Evolutionary conservation across 1,139 yeast species (phyloP).

Genomic region (Magnusiomyces paraingens): DNA sequence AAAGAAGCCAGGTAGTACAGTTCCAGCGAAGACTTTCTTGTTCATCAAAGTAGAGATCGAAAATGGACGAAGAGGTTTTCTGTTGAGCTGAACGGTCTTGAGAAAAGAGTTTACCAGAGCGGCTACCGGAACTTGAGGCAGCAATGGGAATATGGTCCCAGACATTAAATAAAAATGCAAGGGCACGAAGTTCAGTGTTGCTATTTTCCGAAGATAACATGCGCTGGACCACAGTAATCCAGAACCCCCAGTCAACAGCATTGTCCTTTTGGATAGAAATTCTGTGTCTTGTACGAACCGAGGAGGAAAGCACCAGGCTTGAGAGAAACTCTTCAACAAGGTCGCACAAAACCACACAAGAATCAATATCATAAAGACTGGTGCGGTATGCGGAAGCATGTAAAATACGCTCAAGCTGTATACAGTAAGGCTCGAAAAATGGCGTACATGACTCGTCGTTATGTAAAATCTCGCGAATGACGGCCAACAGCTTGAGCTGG

Average conservation of each 20-base stretch:
- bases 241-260: conserved; percentile 63
- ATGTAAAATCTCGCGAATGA: conserved; percentile 35
- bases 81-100: background rate
- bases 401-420: conserved; percentile 34
- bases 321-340: conserved; percentile 38
- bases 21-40: conserved; percentile 30
- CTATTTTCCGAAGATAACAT: conserved; percentile 60
- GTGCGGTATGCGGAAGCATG: conserved; percentile 34
- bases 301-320: conserved; percentile 25
- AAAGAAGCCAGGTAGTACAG: conserved; percentile 51
- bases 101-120: background rate
- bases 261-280: conserved; percentile 23
- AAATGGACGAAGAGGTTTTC: conserved; percentile 10
- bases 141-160: conserved; percentile 65
- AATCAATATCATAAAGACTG: conserved; percentile 36
- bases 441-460: conserved; percentile 29
- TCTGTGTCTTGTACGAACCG: conserved; percentile 20
- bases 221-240: conserved; percentile 56
- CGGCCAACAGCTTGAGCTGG: conserved; percentile 30
- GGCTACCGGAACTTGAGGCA: conserved; percentile 13
- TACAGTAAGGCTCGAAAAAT: conserved; percentile 29
- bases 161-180: conserved; percentile 62
- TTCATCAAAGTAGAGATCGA: conserved; percentile 18
- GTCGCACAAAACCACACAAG: conserved; percentile 46
- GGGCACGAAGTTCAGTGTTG: conserved; percentile 53